A percentile compares a stretch with the other conserved stretches of the same genome.
Evolutionary conservation across 106 monocot species (phyloP).

Genomic region (Dendrobium huoshanense): DNA sequence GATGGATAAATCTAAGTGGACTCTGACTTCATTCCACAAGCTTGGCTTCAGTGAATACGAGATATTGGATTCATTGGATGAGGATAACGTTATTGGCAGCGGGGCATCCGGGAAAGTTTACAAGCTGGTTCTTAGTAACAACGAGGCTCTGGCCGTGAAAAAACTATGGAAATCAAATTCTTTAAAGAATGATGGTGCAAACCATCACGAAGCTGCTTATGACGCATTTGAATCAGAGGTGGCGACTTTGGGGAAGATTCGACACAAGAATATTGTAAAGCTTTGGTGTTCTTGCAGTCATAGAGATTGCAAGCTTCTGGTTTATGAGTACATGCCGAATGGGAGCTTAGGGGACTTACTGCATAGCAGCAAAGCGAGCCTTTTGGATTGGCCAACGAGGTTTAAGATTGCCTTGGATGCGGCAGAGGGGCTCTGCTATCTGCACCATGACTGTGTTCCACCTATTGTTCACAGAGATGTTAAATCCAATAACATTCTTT

Average conservation of each 20-base stretch:
- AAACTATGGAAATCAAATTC: constrained; percentile 18
- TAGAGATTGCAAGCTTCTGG: constrained; percentile 15
- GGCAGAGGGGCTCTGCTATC: constrained; percentile 21
- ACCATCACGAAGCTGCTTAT: not conserved
- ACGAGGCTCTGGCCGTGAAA: constrained; percentile 38
- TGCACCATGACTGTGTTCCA: constrained; percentile 26
- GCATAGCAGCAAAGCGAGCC: constrained; percentile 9
- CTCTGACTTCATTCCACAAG: constrained; percentile 65
- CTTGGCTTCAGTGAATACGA: constrained; percentile 34
- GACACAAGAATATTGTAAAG: constrained; percentile 26
- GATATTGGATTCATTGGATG: constrained; percentile 24
- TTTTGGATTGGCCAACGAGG: constrained; percentile 22
- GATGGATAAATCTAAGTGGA: constrained; percentile 44
- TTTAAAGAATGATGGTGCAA: not conserved
- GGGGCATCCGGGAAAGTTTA: constrained; percentile 45
- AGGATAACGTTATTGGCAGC: constrained; percentile 38
- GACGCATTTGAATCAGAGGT: constrained; percentile 21
- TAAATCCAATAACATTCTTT: constrained; percentile 24
- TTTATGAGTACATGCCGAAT: constrained; percentile 28
- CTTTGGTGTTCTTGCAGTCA: constrained; percentile 16
- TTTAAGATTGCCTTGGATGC: constrained; percentile 24
- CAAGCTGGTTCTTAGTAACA: constrained; percentile 27
- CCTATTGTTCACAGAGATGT: constrained; percentile 26
- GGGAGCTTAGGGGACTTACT: constrained; percentile 24
- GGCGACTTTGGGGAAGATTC: constrained; percentile 11